These are phyloP conservation scores for Tirmania nivea DNA, from an alignment of 495 filamentous ascomycete genomes.

Conservation along the genomic window DNA sequence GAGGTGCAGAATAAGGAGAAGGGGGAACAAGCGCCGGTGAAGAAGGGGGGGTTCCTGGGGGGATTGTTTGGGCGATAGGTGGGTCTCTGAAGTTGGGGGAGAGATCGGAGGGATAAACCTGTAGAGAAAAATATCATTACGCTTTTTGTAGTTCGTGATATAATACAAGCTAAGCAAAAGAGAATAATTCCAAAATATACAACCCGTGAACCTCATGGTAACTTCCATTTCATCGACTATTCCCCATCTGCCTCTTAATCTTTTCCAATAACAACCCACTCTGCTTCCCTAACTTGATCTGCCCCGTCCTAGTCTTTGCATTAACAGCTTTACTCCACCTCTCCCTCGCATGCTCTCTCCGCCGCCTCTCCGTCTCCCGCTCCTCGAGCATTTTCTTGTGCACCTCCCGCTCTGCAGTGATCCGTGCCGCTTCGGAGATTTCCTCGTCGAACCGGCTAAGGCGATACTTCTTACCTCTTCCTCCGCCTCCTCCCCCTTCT, in stretches of 20 bases:
- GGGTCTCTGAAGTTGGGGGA: background rate
- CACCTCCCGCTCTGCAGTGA: conserved; percentile 54
- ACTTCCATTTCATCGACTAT: no score
- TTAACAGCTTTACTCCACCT: conserved; percentile 30
- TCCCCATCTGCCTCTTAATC: conserved; percentile 38
- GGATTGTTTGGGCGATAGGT: conserved; percentile 20
- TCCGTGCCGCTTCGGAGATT: conserved; percentile 27
- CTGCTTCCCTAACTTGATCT: conserved; percentile 66
- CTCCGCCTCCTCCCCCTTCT: conserved; percentile 26
- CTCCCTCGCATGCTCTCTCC: conserved; percentile 1
- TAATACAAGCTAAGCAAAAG: background rate
- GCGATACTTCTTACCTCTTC: background rate
- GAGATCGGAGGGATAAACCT: background rate
- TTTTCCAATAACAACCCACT: conserved; percentile 63
- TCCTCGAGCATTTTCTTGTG: conserved; percentile 50
- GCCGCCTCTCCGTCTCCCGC: conserved; percentile 24
- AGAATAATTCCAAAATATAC: no score
- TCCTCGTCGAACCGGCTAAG: background rate
- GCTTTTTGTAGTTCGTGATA: background rate
- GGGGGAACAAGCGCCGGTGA: conserved; percentile 4
- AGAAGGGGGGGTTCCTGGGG: conserved; percentile 16
- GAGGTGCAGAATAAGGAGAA: conserved; percentile 6
- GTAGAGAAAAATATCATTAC: background rate
- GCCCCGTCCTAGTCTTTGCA: conserved; percentile 31
- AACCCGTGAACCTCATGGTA: no score